A percentile compares a stretch with the other conserved stretches of the same genome.
phyloP scores from a whole-genome alignment of 371 early-diverging fungal species.

The Mortierella sp. region DNA sequence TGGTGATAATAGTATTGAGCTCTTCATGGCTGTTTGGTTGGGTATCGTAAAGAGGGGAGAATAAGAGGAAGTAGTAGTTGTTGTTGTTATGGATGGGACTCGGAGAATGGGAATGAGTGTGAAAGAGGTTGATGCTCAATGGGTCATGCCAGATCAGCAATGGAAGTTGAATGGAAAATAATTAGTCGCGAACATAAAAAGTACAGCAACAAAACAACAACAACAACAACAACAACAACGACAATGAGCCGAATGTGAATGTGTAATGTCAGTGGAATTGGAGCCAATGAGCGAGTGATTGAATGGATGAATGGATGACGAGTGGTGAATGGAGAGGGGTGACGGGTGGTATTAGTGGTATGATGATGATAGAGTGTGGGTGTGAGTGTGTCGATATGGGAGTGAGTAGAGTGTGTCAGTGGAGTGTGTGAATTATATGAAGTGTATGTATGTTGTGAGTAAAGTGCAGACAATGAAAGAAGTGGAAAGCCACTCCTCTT shows the following conservation, averaged over 20 bases:
- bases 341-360: neutral
- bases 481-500: conserved; percentile 7
- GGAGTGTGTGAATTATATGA: neutral
- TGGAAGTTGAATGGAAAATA: neutral
- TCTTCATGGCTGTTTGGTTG: neutral
- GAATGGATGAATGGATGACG: neutral
- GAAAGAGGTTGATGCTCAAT: neutral
- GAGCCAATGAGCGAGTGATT: neutral
- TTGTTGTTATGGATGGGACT: neutral
- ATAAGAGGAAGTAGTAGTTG: neutral
- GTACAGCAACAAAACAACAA: neutral
- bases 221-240: too few species aligned
- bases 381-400: too few species aligned
- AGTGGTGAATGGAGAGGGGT: neutral
- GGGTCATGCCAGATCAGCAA: conserved; percentile 1
- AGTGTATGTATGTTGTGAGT: neutral
- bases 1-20: neutral
- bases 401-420: neutral
- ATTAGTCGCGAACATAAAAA: neutral
- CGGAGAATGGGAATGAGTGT: neutral
- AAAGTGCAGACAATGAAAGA: too few species aligned
- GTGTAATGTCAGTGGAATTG: neutral
- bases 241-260: neutral
- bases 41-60: neutral
- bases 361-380: neutral